Evolutionary conservation across 2,329 filamentous ascomycete species (phyloP), one percentile per base, ranked within the genome.

Genomic region (Penicillium sp.): DNA sequence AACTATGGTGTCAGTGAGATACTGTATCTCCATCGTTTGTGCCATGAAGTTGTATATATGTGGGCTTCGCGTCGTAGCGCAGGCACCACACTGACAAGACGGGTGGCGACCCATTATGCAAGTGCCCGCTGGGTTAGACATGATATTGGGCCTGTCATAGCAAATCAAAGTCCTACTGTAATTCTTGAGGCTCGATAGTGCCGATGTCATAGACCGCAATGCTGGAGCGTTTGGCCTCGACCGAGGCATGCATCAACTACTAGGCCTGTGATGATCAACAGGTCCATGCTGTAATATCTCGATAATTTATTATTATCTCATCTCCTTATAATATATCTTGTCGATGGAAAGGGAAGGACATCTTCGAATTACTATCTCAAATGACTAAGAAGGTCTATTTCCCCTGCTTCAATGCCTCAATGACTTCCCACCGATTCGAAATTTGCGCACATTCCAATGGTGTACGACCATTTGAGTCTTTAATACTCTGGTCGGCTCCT

Each of bases 381-480:
- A 28, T 28, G 6, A 28, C 27, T 8, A 28, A 10, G 9, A 28
- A 9, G 3, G 9, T 9, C 5, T 29, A 29, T 13, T 29, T 13
- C 28, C 28, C 28, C 4, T 29, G 10, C 10, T 29, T 10, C 12
- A 29, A 29, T 12, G 4, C 28, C 28, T 29, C 9, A 13, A 29
- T 13, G 28, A 53, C 48, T 49, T 51, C 42, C 39, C 18, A 28
- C 12, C 52, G 52, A 25, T 49, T 50, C 31, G 23, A 47, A 33
- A 52, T 53, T 46, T 47, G 43, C 15, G 55, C 58, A 43, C 37
- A 56, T 15, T 62, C 54, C 37, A 59, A 13, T 42, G 57, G 39
- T 35, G 53, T 62, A 15, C 50, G 47, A 47, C 49, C 54, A 24
- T 52, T 59, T 46, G 44, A 8, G 53, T 64, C 55, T 47, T 53